Evolutionary conservation across 176 grass and related monocot species (phyloP).

Genomic region (Aegilops tauschii): DNA sequence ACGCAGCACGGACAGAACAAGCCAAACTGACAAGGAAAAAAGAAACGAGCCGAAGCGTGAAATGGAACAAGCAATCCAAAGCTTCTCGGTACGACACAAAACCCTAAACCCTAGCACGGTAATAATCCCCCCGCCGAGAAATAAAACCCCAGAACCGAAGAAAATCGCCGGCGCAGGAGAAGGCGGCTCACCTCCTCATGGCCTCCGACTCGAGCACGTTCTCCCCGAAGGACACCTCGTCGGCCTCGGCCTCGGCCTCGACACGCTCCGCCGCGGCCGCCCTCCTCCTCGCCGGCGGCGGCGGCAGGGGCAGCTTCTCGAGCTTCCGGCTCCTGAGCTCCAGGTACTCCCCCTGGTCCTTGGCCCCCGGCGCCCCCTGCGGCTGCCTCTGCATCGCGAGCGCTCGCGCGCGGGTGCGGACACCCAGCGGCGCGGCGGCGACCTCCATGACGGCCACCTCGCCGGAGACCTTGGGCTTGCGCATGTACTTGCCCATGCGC

Average conservation of each 20-base stretch:
- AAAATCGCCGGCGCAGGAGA: background rate
- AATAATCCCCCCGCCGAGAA: background rate
- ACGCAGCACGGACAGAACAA: background rate
- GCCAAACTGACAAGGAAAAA: background rate
- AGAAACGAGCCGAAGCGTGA: background rate
- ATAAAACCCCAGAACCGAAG: background rate
- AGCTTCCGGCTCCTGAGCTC: conserved; percentile 73
- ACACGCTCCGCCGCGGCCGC: background rate
- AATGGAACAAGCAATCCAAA: background rate
- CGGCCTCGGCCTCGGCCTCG: background rate
- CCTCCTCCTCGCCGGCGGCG: background rate
- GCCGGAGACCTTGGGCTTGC: conserved; percentile 53
- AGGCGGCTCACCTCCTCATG: conserved; percentile 28
- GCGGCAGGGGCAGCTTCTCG: conserved; percentile 35
- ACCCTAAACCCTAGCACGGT: conserved; percentile 2
- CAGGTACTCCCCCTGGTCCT: conserved; percentile 28
- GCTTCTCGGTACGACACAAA: background rate
- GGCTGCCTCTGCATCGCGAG: conserved; percentile 43
- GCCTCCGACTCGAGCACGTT: conserved; percentile 33
- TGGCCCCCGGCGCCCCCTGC: background rate
- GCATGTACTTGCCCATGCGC: conserved; percentile 80
- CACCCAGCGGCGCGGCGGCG: conserved; percentile 41
- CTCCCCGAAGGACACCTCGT: conserved; percentile 39
- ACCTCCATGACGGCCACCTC: conserved; percentile 69
- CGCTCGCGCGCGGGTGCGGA: conserved; percentile 55